Evolutionary conservation across 257 asterid species (phyloP).

Genomic region (Linderniella brevidens): DNA sequence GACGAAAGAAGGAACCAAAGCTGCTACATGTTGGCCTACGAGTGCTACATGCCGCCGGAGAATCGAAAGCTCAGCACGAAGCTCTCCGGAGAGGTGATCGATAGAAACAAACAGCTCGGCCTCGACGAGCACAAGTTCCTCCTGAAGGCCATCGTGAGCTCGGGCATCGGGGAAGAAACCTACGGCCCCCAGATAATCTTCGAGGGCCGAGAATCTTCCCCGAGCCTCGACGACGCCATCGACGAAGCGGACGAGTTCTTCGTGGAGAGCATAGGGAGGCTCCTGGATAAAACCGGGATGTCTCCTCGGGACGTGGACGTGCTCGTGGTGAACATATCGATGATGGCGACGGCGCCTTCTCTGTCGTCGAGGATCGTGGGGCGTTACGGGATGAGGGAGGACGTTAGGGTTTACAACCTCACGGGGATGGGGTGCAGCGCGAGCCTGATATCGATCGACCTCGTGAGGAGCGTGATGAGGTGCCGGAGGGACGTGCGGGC

Average conservation of each 20-base stretch:
- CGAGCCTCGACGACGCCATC: constrained; percentile 33
- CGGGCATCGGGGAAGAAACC: constrained; percentile 90
- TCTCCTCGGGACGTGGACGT: constrained; percentile 47
- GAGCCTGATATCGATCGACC: constrained; percentile 42
- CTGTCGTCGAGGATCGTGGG: constrained; percentile 45
- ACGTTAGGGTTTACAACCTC: constrained; percentile 53
- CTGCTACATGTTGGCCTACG: constrained; percentile 69
- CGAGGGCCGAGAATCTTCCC: constrained; percentile 37
- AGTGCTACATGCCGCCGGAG: constrained; percentile 53
- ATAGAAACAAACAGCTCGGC: constrained; percentile 58
- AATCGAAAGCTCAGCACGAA: constrained; percentile 40
- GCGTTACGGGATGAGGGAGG: constrained; percentile 36
- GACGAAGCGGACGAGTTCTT: constrained; percentile 68
- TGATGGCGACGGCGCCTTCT: constrained; percentile 52
- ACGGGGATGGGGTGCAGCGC: constrained; percentile 94
- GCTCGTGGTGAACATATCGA: constrained; percentile 61
- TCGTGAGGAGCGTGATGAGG: constrained; percentile 35
- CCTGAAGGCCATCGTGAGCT: constrained; percentile 58
- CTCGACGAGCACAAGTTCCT: constrained; percentile 54
- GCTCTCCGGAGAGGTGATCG: constrained; percentile 38
- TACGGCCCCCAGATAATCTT: constrained; percentile 64
- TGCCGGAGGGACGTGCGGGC: constrained; percentile 23
- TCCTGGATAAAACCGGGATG: constrained; percentile 25
- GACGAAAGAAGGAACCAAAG: constrained; percentile 20
- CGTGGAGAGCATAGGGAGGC: constrained; percentile 22